phyloP scores from a whole-genome alignment of 2,329 filamentous ascomycete species.

The Sporothrix protearum region DNA sequence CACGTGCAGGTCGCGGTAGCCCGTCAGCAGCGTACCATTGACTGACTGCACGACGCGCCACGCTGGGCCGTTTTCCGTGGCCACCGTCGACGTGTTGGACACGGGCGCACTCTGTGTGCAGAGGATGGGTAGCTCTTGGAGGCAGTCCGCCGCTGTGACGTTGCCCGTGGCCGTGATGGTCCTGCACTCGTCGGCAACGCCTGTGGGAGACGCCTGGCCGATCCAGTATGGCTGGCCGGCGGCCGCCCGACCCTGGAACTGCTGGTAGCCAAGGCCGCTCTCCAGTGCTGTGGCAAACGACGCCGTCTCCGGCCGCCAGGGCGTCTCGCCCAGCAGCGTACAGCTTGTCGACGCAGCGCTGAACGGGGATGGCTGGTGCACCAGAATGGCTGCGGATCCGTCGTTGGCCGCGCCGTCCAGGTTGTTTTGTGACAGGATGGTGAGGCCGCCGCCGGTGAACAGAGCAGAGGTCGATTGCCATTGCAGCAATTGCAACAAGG shows the following conservation, averaged over 20 bases:
- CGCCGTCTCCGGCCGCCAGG: conserved; percentile 30
- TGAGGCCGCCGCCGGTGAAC: conserved; percentile 16
- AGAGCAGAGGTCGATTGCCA: background rate
- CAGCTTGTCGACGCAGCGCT: conserved; percentile 19
- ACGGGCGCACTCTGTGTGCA: conserved; percentile 36
- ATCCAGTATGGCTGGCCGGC: conserved; percentile 32
- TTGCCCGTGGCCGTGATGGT: conserved; percentile 36
- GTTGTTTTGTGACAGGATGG: conserved; percentile 19
- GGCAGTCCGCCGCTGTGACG: conserved; percentile 37
- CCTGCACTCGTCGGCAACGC: conserved; percentile 28
- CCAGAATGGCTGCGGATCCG: conserved; percentile 25
- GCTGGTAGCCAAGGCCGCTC: conserved; percentile 30
- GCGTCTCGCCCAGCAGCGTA: conserved; percentile 24
- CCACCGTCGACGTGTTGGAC: conserved; percentile 27
- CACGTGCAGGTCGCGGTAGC: conserved; percentile 36
- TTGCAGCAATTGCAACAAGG: no score
- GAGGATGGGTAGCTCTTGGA: conserved; percentile 31
- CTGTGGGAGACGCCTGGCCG: conserved; percentile 20
- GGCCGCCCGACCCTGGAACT: conserved; percentile 27
- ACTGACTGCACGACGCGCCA: conserved; percentile 33
- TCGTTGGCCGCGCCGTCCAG: conserved; percentile 18
- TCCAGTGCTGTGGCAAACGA: conserved; percentile 29
- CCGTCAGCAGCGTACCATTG: conserved; percentile 32
- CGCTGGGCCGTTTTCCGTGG: conserved; percentile 27
- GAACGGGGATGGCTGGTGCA: conserved; percentile 24